Percentiles rank a stretch among this genome's conserved stretches.
These are phyloP conservation scores for Magnolia kwangsiensis DNA, from an alignment of 164 flowering plant genomes.

Conservation along the genomic window DNA sequence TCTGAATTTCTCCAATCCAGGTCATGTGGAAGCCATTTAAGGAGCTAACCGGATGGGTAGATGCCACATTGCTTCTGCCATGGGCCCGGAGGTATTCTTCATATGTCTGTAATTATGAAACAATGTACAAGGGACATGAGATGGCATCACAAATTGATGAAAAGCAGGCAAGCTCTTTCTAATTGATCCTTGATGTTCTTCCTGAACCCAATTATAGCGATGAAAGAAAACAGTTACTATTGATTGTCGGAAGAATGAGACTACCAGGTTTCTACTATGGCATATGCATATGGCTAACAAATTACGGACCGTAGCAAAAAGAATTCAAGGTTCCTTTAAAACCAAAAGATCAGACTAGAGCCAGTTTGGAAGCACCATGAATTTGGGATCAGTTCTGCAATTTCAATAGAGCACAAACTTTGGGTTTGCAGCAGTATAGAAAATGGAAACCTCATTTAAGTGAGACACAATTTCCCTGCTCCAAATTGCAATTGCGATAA, in stretches of 20 bases:
- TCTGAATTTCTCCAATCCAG: background rate
- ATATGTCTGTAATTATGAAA: slow-evolving; percentile 54
- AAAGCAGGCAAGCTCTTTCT: background rate
- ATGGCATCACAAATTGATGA: background rate
- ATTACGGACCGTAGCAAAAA: no score
- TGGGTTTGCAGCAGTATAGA: no score
- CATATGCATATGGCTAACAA: no score
- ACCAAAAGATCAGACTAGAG: no score
- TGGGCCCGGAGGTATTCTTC: slow-evolving; percentile 78
- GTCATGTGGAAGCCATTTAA: background rate
- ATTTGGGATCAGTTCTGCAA: no score
- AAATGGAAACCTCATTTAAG: no score
- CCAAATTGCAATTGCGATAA: no score
- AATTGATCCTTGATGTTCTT: background rate
- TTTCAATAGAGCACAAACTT: no score
- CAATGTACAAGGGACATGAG: background rate
- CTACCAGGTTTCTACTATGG: no score
- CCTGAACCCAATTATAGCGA: background rate
- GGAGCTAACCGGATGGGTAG: slow-evolving; percentile 41
- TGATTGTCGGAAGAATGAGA: background rate
- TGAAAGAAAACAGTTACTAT: background rate
- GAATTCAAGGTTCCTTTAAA: no score
- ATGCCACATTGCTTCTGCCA: slow-evolving; percentile 38
- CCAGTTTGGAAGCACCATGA: no score
- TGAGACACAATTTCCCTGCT: no score